Evolutionary conservation across 176 grass and related monocot species (phyloP), one percentile per base, ranked within the genome.

Genomic region (Juncus effusus): DNA sequence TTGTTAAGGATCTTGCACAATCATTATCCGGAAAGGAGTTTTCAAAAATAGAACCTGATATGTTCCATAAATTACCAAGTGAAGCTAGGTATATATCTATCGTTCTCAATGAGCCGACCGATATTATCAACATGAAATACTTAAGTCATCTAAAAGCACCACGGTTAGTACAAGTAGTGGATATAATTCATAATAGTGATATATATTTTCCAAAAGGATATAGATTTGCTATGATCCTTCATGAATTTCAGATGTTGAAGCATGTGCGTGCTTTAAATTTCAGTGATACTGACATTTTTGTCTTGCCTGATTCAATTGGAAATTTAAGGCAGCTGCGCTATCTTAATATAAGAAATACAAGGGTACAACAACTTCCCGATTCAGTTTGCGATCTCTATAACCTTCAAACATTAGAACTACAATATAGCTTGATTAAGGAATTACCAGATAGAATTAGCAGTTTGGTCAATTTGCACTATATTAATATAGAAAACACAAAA

Each of bases 321-420:
- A 40, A 38, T 35, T 14, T 84, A 6, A 84, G 58, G 52, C 72
- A 70, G 19, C 36, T 85, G 10, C 58, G 64, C 1, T 64, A 75
- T 52, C 59, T 80, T 13, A 37, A 16, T 5, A 42, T 76, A 1
- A 6, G 47, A 61, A 6, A 10, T 15, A 62, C 62, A 10, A 35
- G 28, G 15, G 39, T 73, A 35, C 41, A 16, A 38, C 56, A 16
- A 7, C 51, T 81, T 6, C 70, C 70, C 6, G 63, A 62, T 19
- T 69, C 72, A 1, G 13, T 70, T 12, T 56, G 56, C 12, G 28
- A 51, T 4, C 63, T 76, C 8, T 81, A 76, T 52, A 76, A 58
- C 7, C 15, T 81, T 11, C 63, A 56, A 60, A 76, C 71, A 10
- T 40, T 76, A 12, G 72, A 80, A 63, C 28, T 78, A 64, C 37